Conservation (phyloP, 768 basidiomycete genomes). For the Rhodotorula diobovata region DNA sequence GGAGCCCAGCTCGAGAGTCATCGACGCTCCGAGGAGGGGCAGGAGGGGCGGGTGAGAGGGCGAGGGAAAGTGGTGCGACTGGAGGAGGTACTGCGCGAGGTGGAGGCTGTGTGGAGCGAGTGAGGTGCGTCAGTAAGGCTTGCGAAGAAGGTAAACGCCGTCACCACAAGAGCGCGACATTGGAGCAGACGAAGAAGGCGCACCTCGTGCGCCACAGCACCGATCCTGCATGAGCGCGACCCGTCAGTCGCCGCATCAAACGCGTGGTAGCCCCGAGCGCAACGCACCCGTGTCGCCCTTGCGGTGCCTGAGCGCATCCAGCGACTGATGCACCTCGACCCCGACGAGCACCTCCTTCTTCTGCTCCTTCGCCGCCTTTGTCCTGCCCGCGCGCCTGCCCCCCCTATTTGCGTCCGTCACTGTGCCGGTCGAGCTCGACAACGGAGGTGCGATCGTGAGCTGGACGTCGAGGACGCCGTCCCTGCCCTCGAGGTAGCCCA, state of each 20-base stretch:
- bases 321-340: constrained; percentile 19
- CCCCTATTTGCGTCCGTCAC: neutral
- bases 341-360: neutral
- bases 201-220: constrained; percentile 25
- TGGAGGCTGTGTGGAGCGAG: constrained; percentile 7
- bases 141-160: neutral
- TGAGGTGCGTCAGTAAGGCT: neutral
- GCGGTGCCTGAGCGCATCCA: constrained; percentile 11
- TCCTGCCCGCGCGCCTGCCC: neutral
- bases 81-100: constrained; percentile 21
- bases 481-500: neutral
- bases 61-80: constrained; percentile 22
- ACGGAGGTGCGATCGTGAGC: constrained; percentile 1
- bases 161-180: no score
- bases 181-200: no score
- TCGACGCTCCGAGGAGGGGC: constrained; percentile 2
- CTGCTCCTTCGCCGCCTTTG: neutral
- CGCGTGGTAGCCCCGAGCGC: no score
- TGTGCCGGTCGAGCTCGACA: no score
- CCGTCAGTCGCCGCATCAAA: neutral
- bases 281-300: constrained; percentile 32
- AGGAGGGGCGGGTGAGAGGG: constrained; percentile 2
- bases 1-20: constrained; percentile 31
- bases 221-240: neutral
- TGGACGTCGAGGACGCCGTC: constrained; percentile 7